Base-by-base conservation (phyloP, 2,329 filamentous ascomycete genomes). In the Onygena corvina region DNA sequence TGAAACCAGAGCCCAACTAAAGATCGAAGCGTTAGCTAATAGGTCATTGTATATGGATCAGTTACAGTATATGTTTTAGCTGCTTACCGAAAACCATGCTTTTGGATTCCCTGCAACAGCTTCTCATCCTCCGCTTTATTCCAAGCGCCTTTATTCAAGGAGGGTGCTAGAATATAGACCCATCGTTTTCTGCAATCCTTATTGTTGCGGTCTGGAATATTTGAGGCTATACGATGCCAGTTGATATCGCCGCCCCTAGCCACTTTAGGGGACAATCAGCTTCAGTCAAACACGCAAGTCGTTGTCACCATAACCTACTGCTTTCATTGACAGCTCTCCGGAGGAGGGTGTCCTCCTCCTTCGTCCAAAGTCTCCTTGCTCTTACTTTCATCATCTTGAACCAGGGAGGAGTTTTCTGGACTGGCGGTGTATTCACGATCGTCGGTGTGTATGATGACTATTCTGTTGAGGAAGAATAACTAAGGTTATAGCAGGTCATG, bases 151-250 rank as follows among this genome's bases (percentile, higher is more conserved):
- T 47, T 47, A 16, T 47, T 47, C 18, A 47, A 29, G 2, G 46
- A 35, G 16, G 46, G 46, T 8, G 46, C 46, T 12, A 47, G 46
- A 33, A 47, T 47, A 47, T 47, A 47, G 1, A 47, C 46, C 46
- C 46, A 47, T 47, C 46, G 46, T 36, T 47, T 47, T 16, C 46
- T 36, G 18, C 46, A 47, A 20, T 47, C 46, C 20, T 47, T 47
- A 20, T 47, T 47, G 8, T 47, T 47, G 5, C 46, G 30, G 11
- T 36, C 46, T 47, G 46, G 46, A 20, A 47, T 47, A 35, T 47
- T 47, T 6, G 46, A 47, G 21, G 46, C 46, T 35, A 47, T 47
- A 12, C 46, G 46, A 33, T 47, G 46, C 46, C 46, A 47, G 31
- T 47, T 47, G 46, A 47, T 47, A 11, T 47, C 46, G 29, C 46